Evolutionary conservation across 2,329 filamentous ascomycete species (phyloP).

Genomic region (Aspergillus sergii): DNA sequence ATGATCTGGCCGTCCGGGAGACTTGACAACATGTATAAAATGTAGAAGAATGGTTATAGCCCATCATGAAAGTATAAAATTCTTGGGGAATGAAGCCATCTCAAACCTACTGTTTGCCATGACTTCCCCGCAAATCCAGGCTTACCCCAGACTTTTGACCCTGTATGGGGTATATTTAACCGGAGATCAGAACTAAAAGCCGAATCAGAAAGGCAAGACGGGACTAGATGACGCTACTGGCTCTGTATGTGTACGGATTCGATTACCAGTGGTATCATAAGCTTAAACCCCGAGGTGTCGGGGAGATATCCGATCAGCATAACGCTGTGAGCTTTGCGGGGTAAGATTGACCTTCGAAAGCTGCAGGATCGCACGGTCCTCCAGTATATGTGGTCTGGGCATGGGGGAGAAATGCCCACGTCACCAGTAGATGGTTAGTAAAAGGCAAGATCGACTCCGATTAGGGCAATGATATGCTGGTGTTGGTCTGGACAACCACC

Average conservation of each 20-base stretch:
- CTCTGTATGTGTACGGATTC: not conserved
- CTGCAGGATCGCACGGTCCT: not conserved
- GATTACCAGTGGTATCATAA: fast-evolving
- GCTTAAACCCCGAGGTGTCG: not conserved
- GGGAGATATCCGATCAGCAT: not conserved
- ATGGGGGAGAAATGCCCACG: not conserved
- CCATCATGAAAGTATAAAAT: too few species aligned
- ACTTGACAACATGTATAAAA: too few species aligned
- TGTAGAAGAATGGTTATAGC: too few species aligned
- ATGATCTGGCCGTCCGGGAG: too few species aligned
- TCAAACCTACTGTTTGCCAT: not conserved
- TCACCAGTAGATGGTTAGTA: not conserved
- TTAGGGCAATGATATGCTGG: not conserved
- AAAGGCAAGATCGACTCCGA: not conserved
- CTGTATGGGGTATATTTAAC: not conserved
- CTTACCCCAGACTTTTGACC: not conserved
- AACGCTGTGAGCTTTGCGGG: not conserved
- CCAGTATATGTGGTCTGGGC: not conserved
- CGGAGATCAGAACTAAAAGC: not conserved
- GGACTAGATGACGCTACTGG: not conserved
- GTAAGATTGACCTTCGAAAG: not conserved
- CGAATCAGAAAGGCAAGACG: not conserved
- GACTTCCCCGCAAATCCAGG: not conserved
- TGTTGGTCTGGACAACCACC: not conserved
- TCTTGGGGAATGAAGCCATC: not conserved